Evolutionary conservation across 805 yeast species (phyloP), one percentile per base, ranked within the genome.

Genomic region (Wickerhamiella domercqiae): DNA sequence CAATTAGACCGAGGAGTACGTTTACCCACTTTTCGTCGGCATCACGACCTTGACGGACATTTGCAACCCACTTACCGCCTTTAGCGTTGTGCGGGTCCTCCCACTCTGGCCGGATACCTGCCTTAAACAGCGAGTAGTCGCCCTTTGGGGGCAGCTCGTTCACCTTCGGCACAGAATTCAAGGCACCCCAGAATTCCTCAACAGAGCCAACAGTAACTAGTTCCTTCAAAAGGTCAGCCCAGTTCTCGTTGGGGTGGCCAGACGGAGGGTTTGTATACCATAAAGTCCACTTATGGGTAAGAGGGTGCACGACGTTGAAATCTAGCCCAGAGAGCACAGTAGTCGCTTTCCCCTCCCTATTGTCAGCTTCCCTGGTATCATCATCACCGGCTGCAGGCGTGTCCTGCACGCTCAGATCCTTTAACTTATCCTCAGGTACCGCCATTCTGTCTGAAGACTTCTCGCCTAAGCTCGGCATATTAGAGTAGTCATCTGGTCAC

Each of bases 171-270:
- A 90, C 77, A 31, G 93, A 79, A 62, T 90, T 86, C 68, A 74
- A 80, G 48, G 87, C 78, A 19, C 97, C 98, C 98, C 98, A 90
- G 66, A 90, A 90, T 61, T 87, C 96, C 66, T 90, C 98, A 37
- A 90, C 97, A n/a, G 94, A 75, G 39, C 75, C 71, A 52, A 90
- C 83, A 18, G 93, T 73, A 50, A 84, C 87, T 36, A 90, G 93
- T 40, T 94, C 93, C 65, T 84, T 84, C 55, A 90, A 70, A 47
- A 84, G 70, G 54, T 86, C 94, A 39, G 82, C 71, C 97, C 97
- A 87, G 52, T 82, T 74, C 63, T 83, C 94, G 47, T 66, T 65
- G 25, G 47, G 43, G 47, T 66, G 68, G 54, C 75, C 79, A 43
- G 75, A 73, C 43, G 82, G 76, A 44, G 98, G 97, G 66, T 84